These are phyloP conservation scores for Komagataella kurtzmanii DNA, from an alignment of 805 yeast genomes.

Conservation along the genomic window DNA sequence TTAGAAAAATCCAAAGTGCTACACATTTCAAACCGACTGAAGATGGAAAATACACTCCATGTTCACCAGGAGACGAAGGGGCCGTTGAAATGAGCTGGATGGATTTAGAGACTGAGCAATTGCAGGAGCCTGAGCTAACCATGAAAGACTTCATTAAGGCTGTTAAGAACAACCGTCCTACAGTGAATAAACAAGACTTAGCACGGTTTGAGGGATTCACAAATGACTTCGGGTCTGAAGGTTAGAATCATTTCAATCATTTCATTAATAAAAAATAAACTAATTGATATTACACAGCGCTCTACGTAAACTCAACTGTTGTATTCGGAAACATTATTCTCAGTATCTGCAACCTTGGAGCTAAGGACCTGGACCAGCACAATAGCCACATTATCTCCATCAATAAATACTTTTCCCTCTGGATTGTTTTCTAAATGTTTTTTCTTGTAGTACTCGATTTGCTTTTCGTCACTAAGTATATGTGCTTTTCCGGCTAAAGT, in stretches of 20 bases:
- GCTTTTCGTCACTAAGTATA: constrained; percentile 28
- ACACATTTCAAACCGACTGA: constrained; percentile 74
- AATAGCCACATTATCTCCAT: constrained; percentile 49
- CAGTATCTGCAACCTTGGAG: constrained; percentile 71
- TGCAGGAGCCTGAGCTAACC: constrained; percentile 80
- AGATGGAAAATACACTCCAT: constrained; percentile 57
- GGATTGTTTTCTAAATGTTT: constrained; percentile 51
- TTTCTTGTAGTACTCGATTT: constrained; percentile 44
- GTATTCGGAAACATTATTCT: constrained; percentile 36
- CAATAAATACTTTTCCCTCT: constrained; percentile 57
- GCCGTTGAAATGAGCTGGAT: constrained; percentile 91
- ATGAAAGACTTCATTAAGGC: constrained; percentile 91
- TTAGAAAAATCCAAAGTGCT: constrained; percentile 87
- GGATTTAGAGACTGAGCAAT: constrained; percentile 78
- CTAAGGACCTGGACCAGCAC: constrained; percentile 50
- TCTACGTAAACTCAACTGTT: neutral
- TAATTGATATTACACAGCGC: neutral
- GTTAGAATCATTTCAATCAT: constrained; percentile 33
- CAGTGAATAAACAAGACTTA: constrained; percentile 80
- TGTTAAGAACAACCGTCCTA: constrained; percentile 82
- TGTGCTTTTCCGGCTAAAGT: constrained; percentile 66
- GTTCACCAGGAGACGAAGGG: constrained; percentile 90
- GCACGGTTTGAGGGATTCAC: constrained; percentile 80
- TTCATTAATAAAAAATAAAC: neutral
- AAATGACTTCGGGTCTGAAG: constrained; percentile 94